Evolutionary conservation across 1,284 basidiomycete species (phyloP), one percentile per base, ranked within the genome.

Genomic region (Pseudozyma sp.): DNA sequence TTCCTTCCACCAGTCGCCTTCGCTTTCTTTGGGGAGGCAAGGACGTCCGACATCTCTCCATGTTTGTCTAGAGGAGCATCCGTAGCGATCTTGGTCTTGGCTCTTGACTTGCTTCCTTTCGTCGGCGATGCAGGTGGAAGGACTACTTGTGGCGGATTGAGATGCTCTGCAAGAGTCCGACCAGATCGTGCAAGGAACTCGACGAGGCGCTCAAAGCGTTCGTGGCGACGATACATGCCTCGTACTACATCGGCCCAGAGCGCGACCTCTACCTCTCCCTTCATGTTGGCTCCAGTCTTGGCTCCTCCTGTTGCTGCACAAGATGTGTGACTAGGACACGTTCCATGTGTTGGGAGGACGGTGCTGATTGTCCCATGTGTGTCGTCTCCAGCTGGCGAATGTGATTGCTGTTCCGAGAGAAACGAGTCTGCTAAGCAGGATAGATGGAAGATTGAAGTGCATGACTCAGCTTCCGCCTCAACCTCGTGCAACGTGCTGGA

Each of bases 381-480:
- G 2, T 14, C 47, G 4, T 21, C 53, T 9, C 12, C 43, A 3
- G 34, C 21, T 2, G 5, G 13, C 21, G 34, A 13, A 19, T 31
- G 49, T 18, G 72, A 48, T 11, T 70, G 0, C 18, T 51, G 34
- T 14, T 70, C 62, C 36, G 62, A n/a, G 1, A 91, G 87, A 81
- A 93, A 92, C 19, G 87, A 81, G 6, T 85, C 53, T 1, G 92
- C 89, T 8, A 95, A 88, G 79, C 93, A 95, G 0, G 81, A 73
- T 0, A 94, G 86, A 83, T 95, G 93, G 1, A 90, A 89, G 3
- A 90, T 83, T 6, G 89, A 86, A 1, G 76, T 85, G 84, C 91
- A 92, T 11, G 21, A 19, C 5, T 14, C 13, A 16, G 21, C 16
- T 16, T 55, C 45, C 11, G 14, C 18, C 14, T 45, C n/a, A 18